Percentiles rank a stretch among this genome's conserved stretches.
Evolutionary conservation across 495 filamentous ascomycete species (phyloP).

Genomic region (Lindgomyces ingoldianus): DNA sequence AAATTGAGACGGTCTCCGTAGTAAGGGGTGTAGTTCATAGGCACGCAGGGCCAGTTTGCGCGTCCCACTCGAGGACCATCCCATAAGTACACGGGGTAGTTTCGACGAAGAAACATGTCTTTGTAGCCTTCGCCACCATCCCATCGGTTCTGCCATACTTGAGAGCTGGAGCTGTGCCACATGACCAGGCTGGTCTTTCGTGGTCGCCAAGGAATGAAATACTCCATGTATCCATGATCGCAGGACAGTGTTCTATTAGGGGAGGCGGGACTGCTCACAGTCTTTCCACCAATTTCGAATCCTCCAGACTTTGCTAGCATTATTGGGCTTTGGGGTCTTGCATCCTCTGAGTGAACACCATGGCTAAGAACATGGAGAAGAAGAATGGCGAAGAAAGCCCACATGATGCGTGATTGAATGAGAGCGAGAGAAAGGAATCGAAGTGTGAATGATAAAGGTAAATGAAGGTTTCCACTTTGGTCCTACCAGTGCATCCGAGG

Average conservation of each 20-base stretch:
- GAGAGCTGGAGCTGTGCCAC: slow-evolving; percentile 54
- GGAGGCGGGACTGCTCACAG: background rate
- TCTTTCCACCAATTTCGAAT: slow-evolving; percentile 30
- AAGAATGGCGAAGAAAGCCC: background rate
- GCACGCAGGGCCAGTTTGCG: slow-evolving; percentile 51
- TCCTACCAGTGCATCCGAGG: no score
- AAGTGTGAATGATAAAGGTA: no score
- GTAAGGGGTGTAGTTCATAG: slow-evolving; percentile 42
- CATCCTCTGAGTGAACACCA: background rate
- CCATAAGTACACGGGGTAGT: slow-evolving; percentile 55
- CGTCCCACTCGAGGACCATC: slow-evolving; percentile 52
- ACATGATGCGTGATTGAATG: background rate
- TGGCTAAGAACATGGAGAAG: background rate
- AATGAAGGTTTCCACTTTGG: no score
- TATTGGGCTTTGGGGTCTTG: slow-evolving; percentile 10
- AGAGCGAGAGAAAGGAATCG: no score
- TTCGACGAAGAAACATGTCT: slow-evolving; percentile 52
- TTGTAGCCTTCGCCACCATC: slow-evolving; percentile 54
- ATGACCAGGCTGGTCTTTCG: slow-evolving; percentile 51
- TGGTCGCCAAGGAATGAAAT: slow-evolving; percentile 52
- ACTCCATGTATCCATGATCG: slow-evolving; percentile 56
- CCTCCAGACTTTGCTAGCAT: slow-evolving; percentile 15
- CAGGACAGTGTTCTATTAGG: slow-evolving; percentile 47
- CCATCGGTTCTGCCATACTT: slow-evolving; percentile 54
- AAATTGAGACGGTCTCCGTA: slow-evolving; percentile 52